phyloP scores from a whole-genome alignment of 2,329 filamentous ascomycete species.

The Harringtonia aguacate region DNA sequence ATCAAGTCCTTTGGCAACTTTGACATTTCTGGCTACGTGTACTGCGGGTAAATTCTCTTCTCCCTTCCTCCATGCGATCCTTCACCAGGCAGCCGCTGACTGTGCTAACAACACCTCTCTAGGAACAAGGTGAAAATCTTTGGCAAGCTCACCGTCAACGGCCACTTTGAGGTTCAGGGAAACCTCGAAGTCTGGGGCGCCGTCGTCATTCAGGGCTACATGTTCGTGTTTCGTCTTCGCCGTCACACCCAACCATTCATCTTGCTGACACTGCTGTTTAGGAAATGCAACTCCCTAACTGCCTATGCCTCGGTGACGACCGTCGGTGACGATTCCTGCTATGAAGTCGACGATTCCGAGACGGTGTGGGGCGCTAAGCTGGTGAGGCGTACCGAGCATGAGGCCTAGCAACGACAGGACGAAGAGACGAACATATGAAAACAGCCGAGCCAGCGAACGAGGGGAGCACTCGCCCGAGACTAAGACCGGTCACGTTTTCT shows the following conservation, averaged over 20 bases:
- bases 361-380: slow-evolving; percentile 31
- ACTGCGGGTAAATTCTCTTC: slow-evolving; percentile 22
- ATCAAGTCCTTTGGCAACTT: slow-evolving; percentile 38
- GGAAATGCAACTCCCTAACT: slow-evolving; percentile 30
- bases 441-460: neutral
- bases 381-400: slow-evolving; percentile 26
- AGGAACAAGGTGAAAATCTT: slow-evolving; percentile 35
- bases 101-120: neutral
- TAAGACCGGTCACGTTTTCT: neutral
- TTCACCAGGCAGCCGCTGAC: neutral
- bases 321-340: slow-evolving; percentile 32
- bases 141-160: slow-evolving; percentile 33
- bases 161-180: slow-evolving; percentile 29
- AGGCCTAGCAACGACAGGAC: slow-evolving; percentile 21
- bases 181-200: slow-evolving; percentile 35
- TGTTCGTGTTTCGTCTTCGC: slow-evolving; percentile 21
- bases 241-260: neutral
- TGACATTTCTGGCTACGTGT: slow-evolving; percentile 26
- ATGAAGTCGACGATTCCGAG: slow-evolving; percentile 30
- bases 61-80: neutral
- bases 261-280: slow-evolving; percentile 4
- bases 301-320: slow-evolving; percentile 36
- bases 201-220: slow-evolving; percentile 30
- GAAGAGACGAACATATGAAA: neutral
- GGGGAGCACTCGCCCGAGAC: neutral